Conservation (phyloP, 2,329 filamentous ascomycete species). For the Fusarium coicis region DNA sequence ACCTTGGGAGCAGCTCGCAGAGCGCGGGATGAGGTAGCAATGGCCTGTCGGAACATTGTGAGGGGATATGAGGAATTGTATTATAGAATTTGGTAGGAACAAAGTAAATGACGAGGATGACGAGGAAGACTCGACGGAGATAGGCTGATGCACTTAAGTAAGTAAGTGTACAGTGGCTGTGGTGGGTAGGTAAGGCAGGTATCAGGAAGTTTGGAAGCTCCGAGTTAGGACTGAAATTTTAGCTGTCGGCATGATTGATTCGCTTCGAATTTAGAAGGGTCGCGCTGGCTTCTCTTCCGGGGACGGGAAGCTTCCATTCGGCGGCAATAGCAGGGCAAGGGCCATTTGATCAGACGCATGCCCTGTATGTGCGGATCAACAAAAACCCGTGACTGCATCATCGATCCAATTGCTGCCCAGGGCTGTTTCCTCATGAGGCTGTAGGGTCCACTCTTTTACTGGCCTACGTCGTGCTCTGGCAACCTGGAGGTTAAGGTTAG, state of each 20-base stretch:
- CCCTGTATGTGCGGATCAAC: conserved; percentile 43
- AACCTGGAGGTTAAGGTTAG: conserved; percentile 47
- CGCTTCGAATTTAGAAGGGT: conserved; percentile 29
- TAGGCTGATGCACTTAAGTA: conserved; percentile 32
- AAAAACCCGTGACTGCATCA: conserved; percentile 38
- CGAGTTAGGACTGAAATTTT: conserved; percentile 47
- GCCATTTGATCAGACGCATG: conserved; percentile 9
- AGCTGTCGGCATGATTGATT: conserved; percentile 41
- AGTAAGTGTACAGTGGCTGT: conserved; percentile 34
- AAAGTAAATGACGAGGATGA: conserved; percentile 8
- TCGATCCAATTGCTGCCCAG: conserved; percentile 23
- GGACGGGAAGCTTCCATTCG: conserved; percentile 35
- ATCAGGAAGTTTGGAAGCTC: conserved; percentile 44
- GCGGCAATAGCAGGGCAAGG: conserved; percentile 1
- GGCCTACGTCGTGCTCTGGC: conserved; percentile 51
- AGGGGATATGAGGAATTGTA: conserved; percentile 7
- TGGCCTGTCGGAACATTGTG: conserved; percentile 60
- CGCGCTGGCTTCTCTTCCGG: conserved; percentile 40
- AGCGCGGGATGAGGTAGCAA: conserved; percentile 57
- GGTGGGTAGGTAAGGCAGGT: conserved; percentile 17
- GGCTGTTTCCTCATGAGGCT: neutral
- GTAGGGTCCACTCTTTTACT: conserved; percentile 33
- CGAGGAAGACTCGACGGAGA: conserved; percentile 7
- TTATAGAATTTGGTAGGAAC: conserved; percentile 3
- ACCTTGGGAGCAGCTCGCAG: conserved; percentile 55